Evolutionary conservation across 371 early-diverging fungal genomes (phyloP).

Genomic region (Mucor piriformis): DNA sequence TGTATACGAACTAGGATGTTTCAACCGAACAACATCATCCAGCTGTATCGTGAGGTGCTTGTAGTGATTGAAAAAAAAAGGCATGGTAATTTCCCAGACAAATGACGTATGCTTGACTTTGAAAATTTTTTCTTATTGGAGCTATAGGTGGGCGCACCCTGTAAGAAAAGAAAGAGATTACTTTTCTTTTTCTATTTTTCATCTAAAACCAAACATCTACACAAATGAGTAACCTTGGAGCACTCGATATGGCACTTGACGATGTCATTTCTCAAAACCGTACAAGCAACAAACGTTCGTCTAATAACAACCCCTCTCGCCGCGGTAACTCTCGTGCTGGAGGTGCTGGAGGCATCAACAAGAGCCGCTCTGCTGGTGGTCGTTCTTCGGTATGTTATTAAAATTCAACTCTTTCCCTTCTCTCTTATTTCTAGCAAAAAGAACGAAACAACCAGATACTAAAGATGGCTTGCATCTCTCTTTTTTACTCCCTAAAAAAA

Average conservation of each 20-base stretch:
- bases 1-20: too few species aligned
- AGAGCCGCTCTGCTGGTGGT: constrained; percentile 31
- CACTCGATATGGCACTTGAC: constrained; percentile 59
- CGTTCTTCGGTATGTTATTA: constrained; percentile 44
- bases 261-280: constrained; percentile 51
- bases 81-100: too few species aligned
- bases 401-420: constrained; percentile 8
- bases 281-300: constrained; percentile 15
- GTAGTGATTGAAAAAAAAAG: too few species aligned
- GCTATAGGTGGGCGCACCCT: too few species aligned
- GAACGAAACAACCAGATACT: too few species aligned
- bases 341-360: constrained; percentile 28
- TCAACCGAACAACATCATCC: too few species aligned
- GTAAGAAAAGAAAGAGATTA: neutral
- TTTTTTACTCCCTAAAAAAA: constrained; percentile 1
- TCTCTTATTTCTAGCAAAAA: constrained; percentile 11
- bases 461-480: neutral
- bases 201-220: neutral
- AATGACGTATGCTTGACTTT: too few species aligned
- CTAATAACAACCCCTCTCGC: constrained; percentile 22
- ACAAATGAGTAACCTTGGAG: constrained; percentile 35
- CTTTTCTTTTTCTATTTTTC: neutral
- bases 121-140: too few species aligned
- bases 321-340: constrained; percentile 11
- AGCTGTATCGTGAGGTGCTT: too few species aligned